Conservation (phyloP, 345 rosid genomes). For the Eucalyptus cloeziana region DNA sequence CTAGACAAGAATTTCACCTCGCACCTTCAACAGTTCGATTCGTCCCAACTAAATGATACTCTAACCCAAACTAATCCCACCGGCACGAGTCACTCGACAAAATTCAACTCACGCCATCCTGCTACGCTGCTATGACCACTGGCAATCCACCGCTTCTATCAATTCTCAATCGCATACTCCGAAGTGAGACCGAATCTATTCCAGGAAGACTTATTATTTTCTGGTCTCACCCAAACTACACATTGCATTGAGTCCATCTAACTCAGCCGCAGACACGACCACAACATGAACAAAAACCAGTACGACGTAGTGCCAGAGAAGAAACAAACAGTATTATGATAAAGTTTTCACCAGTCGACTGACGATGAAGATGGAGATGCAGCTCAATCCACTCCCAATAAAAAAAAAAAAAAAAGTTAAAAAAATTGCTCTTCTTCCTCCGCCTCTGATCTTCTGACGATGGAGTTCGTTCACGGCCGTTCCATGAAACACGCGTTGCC, state of each 20-base stretch:
- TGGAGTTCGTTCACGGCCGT: not conserved
- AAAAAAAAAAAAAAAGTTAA: no score
- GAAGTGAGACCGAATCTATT: not conserved
- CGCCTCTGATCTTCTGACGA: not conserved
- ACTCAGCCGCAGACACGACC: not conserved
- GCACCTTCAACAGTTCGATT: not conserved
- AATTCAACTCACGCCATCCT: not conserved
- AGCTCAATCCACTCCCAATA: not conserved
- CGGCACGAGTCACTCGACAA: not conserved
- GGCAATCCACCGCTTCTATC: not conserved
- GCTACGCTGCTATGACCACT: not conserved
- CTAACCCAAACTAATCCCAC: not conserved
- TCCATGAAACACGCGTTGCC: not conserved
- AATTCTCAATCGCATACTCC: not conserved
- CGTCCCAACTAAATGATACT: fast-evolving
- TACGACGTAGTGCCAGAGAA: not conserved
- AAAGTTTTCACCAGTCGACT: not conserved
- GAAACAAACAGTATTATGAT: not conserved
- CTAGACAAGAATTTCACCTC: not conserved
- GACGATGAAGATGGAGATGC: not conserved
- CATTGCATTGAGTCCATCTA: not conserved
- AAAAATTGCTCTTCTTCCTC: not conserved
- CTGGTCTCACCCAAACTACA: not conserved
- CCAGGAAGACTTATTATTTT: not conserved
- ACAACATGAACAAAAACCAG: not conserved